Evolutionary conservation across 75 land plant genomes (phyloP), one percentile per base, ranked within the genome.

Genomic region (Selaginella moellendorffii): DNA sequence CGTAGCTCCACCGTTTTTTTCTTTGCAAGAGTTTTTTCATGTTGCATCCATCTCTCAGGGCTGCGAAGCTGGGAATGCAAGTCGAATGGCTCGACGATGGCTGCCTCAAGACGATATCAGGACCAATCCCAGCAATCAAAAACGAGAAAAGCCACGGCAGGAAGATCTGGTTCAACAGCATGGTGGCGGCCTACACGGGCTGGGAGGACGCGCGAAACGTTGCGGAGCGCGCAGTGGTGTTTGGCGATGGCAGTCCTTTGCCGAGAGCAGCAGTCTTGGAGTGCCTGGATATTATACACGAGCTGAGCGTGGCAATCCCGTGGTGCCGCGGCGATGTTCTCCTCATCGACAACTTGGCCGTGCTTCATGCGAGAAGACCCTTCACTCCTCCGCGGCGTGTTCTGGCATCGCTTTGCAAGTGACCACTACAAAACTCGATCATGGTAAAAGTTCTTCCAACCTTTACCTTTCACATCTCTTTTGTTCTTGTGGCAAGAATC

Each of bases 151-250:
- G 76, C 12, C 80, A 85, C 52, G 79, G 77, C 21, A 76, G 87
- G 25, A 90, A 81, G 69, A 77, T 89, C 17, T 93, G 98, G 98
- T 93, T 93, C 68, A 93, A 93, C 65, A 88, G 96, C 76, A 93
- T 89, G 87, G 98, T 88, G 18, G 87, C 90, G 54, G 96, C 98
- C 31, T 93, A 89, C 36, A 89, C 87, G 30, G 96, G 98, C 2
- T 93, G 98, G 98, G 27, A 85, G 64, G 98, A 93, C 68, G 74
- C 79, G 14, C 78, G 96, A n/a, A 93, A 93, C 31, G 96, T 78
- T 67, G 89, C 90, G 21, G 76, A 67, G 14, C 85, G 85, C 64
- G 98, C 98, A n/a, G 96, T 93, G 5, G 82, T 77, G 24, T 93
- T 85, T 66, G 98, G 98, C 29, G 90, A 93, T 69, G 90, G 96